Conservation (phyloP, 2,329 filamentous ascomycete species). For the Monilinia aucupariae region DNA sequence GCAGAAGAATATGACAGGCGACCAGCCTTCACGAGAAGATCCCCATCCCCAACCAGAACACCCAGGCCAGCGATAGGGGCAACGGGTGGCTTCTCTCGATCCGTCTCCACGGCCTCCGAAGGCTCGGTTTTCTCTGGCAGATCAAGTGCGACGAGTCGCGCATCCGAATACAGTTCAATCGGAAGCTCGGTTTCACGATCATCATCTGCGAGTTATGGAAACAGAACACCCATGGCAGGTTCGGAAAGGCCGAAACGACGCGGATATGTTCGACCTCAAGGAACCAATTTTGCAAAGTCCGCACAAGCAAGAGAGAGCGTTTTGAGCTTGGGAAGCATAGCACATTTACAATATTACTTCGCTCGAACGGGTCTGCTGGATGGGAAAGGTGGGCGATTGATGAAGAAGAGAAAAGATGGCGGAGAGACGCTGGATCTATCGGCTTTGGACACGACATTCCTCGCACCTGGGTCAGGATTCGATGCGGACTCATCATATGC, state of each 20-base stretch:
- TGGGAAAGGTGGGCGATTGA: conserved; percentile 82
- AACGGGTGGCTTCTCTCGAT: conserved; percentile 55
- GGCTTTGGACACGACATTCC: conserved; percentile 43
- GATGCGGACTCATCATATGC: conserved; percentile 56
- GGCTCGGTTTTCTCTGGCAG: conserved; percentile 46
- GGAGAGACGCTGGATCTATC: conserved; percentile 52
- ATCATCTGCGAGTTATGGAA: conserved; percentile 52
- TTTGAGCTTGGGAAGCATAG: conserved; percentile 92
- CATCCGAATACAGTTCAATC: conserved; percentile 48
- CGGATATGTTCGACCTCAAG: conserved; percentile 36
- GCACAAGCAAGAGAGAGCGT: conserved; percentile 89
- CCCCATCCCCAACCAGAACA: conserved; percentile 59
- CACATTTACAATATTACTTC: conserved; percentile 97
- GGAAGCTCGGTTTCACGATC: conserved; percentile 52
- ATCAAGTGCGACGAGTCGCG: conserved; percentile 41
- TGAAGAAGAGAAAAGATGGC: conserved; percentile 58
- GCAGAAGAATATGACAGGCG: conserved; percentile 28
- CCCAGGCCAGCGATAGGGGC: conserved; percentile 59
- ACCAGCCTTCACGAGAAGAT: conserved; percentile 37
- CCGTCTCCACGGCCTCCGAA: conserved; percentile 52
- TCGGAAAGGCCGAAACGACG: conserved; percentile 37
- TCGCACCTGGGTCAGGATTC: conserved; percentile 41
- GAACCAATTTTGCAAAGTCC: conserved; percentile 72
- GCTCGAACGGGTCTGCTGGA: conserved; percentile 88
- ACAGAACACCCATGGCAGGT: conserved; percentile 44